Base-by-base conservation (phyloP, 495 filamentous ascomycete genomes). In the Hyaloscypha bicolor region DNA sequence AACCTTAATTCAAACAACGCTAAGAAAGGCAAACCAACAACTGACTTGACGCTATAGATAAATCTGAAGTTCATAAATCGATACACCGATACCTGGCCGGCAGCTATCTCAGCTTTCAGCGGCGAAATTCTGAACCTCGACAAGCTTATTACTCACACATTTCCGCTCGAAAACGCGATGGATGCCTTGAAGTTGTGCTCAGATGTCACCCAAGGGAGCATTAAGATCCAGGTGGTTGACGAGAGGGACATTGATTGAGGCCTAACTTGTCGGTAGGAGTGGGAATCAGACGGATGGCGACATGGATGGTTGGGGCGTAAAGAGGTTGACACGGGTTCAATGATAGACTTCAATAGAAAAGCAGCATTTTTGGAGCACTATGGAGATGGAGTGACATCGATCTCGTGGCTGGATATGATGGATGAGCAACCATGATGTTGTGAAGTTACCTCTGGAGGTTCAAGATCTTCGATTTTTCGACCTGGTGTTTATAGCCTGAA, bases 71-170 rank as follows among this genome's bases (percentile, higher is more conserved):
- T 71, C 60, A 88, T 87, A 63, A 88, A 88, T 62, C 81, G 87
- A n/a, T 90, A 88, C 67, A 75, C 78, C 32, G 85, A 88, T 67
- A 88, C 86, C 0, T 90, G 87, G 86, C 85, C 86, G 4, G 80
- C 80, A 0, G 85, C 81, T 0, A 86, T 90, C 52, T 72, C 75
- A 25, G 78, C 74, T 48, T 63, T 84, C 62, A 77, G 55, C 71
- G 81, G 83, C 16, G 82, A 80, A 0, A 79, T 88, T n/a, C 56
- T 89, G 21, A 81, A 89, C 62, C 74, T 88, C 55, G 78, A 82
- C 52, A 76, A 75, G 33, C 55, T 85, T 53, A 78, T 84, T 0
- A 81, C 81, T 22, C 82, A 85, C 68, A 80, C 77, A 3, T 86
- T 85, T 65, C 81, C 83, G 4, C 74, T 90, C 25, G 85, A 87